Conservation (phyloP, 2,329 filamentous ascomycete species). For the Colletotrichum theobromicola region DNA sequence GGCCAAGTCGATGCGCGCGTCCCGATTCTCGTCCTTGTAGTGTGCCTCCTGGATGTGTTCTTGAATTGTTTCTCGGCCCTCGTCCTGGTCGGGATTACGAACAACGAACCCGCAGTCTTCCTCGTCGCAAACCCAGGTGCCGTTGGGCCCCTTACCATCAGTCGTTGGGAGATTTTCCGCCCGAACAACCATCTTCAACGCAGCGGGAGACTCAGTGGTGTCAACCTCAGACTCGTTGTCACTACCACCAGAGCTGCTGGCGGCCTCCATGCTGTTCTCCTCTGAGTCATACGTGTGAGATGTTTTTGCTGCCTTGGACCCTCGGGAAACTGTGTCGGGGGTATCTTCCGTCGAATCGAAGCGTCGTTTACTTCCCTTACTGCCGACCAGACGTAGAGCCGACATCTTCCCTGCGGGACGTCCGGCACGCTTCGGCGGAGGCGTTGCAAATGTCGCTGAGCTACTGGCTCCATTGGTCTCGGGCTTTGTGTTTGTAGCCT, state of each 20-base stretch:
- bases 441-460: background rate
- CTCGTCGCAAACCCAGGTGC: constrained; percentile 71
- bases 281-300: constrained; percentile 37
- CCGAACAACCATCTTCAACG: constrained; percentile 50
- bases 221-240: constrained; percentile 22
- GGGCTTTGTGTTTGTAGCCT: background rate
- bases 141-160: constrained; percentile 58
- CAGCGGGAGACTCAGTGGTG: constrained; percentile 21
- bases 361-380: constrained; percentile 47
- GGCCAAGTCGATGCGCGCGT: constrained; percentile 55
- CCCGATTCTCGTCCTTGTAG: constrained; percentile 54
- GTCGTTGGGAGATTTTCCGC: constrained; percentile 55
- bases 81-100: constrained; percentile 62
- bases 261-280: constrained; percentile 34
- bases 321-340: constrained; percentile 39
- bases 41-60: constrained; percentile 62
- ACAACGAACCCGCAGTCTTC: constrained; percentile 69
- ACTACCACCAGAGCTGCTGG: constrained; percentile 26
- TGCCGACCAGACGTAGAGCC: constrained; percentile 44
- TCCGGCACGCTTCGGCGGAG: constrained; percentile 21
- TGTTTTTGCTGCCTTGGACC: constrained; percentile 37
- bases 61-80: constrained; percentile 61
- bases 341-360: constrained; percentile 41
- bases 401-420: constrained; percentile 50
- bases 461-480: background rate